Evolutionary conservation across 805 yeast genomes (phyloP), one percentile per base, ranked within the genome.

Genomic region (Sugiyamaella lignohabitans): DNA sequence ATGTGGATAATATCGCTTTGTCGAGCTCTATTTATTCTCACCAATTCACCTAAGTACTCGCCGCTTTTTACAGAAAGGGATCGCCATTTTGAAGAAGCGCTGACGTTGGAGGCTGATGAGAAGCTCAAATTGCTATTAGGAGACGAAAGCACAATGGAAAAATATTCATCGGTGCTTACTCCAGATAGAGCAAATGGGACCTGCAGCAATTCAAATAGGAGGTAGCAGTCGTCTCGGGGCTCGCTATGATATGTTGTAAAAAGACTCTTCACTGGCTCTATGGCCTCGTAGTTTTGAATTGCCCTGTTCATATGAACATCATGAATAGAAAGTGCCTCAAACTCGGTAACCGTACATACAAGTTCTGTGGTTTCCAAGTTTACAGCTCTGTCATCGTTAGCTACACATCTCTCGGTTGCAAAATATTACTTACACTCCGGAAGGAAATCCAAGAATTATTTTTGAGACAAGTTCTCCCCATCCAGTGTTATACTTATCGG

Each of bases 381-480:
- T 3, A 35, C 18, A 10, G 38, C 38, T 17, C 41, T 38, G 3
- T 2, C 27, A 20, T 38, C 21, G 29, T 3, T 19, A 6, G 27
- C 3, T 8, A 27, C 32, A 27, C 11, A 8, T 27, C 32, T 27
- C 11, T 27, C 14, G 11, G 14, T 8, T 27, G 32, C 14, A 8
- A 27, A 14, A 8, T 27, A 27, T 10, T 22, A 22, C 43, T 40
- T 40, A 40, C 43, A 40, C 43, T 40, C 43, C 43, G 6, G 20
- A 16, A 17, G 43, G 35, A 20, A n/a, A 77, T 21, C 94, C 93
- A 14, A 76, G 62, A 53, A 87, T 81, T 50, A 87, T 84, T 57
- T 94, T 71, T 57, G 86, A 87, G 19, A 84, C 76, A 43, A 85
- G 66, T 52, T 83, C 89, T 66, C 96, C 96, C 96, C 96, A 87